Evolutionary conservation across 257 asterid species (phyloP), one percentile per base, ranked within the genome.

Genomic region (Ajuga chamaepitys): DNA sequence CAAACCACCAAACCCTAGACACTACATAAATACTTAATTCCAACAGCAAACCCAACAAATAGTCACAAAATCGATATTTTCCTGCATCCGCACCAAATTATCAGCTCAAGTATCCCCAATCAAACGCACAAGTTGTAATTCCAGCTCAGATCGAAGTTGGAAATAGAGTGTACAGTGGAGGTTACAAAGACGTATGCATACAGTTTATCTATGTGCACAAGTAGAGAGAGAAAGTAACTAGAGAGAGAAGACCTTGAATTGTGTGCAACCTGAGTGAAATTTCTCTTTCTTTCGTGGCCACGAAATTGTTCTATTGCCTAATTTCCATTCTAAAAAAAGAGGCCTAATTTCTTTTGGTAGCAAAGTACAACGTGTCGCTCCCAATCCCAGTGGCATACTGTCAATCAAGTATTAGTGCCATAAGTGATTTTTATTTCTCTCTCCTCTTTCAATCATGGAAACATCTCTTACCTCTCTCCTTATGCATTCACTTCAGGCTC

Each of bases 1-100:
- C 56, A 72, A 64, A 38, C 68, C 51, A 45, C 34, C 74, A 77
- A 80, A 75, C 79, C 86, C 86, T 77, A 74, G 69, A 68, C 50
- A 77, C 72, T 48, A 63, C 77, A 68, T 59, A 74, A 46, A 21
- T 68, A 41, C 52, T 45, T 24, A 55, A 34, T 30, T 26, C 70
- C 44, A 56, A 45, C 16, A 10, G 35, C 37, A 14, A 65, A 45
- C 58, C 42, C 20, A 35, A 51, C 38, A 34, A 75, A 42, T 12
- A 40, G 58, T 24, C 70, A 69, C 63, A 61, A 72, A 25, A 37
- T 24, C 70, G 67, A 56, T 10, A 71, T 40, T 63, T 67, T 14
- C 37, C 44, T 14, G 68, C 20, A 46, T 44, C 2, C 35, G 54
- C 51, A 70, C 75, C 48, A 56, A 75, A 58, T 63, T 51, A 58